These are phyloP conservation scores for Talaromyces sp. DNA, from an alignment of 2,329 filamentous ascomycete genomes.

Conservation along the genomic window DNA sequence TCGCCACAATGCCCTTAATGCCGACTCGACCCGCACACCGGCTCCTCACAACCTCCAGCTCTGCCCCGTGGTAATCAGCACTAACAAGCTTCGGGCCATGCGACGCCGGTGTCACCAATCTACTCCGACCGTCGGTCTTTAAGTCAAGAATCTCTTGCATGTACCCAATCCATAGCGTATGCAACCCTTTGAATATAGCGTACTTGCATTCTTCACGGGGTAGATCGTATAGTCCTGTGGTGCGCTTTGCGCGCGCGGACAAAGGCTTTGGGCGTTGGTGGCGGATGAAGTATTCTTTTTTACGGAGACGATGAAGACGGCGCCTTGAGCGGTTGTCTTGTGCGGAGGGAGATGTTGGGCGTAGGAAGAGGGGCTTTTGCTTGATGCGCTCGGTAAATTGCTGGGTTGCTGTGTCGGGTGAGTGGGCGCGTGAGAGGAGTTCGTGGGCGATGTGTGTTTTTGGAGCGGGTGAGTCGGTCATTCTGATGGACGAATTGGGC, in stretches of 20 bases:
- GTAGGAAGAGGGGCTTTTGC: constrained; percentile 77
- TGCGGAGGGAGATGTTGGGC: constrained; percentile 70
- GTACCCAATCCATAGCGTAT: constrained; percentile 81
- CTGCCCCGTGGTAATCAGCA: constrained; percentile 89
- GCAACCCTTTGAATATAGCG: constrained; percentile 73
- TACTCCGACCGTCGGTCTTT: constrained; percentile 39
- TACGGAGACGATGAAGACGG: constrained; percentile 53
- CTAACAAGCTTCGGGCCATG: constrained; percentile 68
- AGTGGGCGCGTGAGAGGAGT: constrained; percentile 78
- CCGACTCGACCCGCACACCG: constrained; percentile 81
- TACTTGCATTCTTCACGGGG: constrained; percentile 71
- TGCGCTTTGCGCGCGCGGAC: constrained; percentile 76
- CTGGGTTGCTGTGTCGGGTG: constrained; percentile 67
- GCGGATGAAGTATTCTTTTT: constrained; percentile 49
- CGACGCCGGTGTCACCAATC: constrained; percentile 58
- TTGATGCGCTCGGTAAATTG: constrained; percentile 84
- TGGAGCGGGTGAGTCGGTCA: constrained; percentile 25
- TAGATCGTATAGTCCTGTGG: constrained; percentile 72
- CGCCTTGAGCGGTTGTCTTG: constrained; percentile 57
- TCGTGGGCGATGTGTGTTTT: constrained; percentile 56
- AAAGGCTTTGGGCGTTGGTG: constrained; percentile 67
- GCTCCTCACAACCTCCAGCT: constrained; percentile 80
- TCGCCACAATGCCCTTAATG: constrained; percentile 80
- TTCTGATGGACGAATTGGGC: constrained; percentile 5
- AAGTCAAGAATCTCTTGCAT: constrained; percentile 77